Base-by-base conservation (phyloP, 257 asterid genomes). In the Leonotis leonurus region DNA sequence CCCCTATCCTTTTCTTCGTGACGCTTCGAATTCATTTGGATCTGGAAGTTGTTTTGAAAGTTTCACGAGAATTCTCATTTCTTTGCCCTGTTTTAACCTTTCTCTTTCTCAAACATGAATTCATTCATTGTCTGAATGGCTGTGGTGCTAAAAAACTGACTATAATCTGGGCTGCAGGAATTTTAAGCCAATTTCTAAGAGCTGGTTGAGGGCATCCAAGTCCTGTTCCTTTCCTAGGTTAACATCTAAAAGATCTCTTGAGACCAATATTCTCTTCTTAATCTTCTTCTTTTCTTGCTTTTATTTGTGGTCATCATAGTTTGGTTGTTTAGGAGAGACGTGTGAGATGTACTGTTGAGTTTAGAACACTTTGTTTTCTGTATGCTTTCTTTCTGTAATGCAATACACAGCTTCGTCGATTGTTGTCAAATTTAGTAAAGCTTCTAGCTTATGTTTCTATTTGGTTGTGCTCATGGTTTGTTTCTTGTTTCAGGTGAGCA, bases 121-220 rank as follows among this genome's bases (percentile, higher is more conserved):
- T 36, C n/a, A n/a, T n/a, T 51, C 67, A 36, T 45, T 48, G 59
- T 66, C 60, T 68, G 52, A 33, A 59, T 43, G 46, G 30, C 29
- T 37, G 56, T 67, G 79, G 51, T 74, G 73, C 77, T 45, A 65
- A 27, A 67, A 65, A 65, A 70, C 86, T 71, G 86, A 75, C 81
- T 9, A 64, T 73, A 57, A 70, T 80, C 73, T 78, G 85, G 83
- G 78, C 71, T 80, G 86, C 86, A 78, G 95, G 95, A 74, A 52
- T 72, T 39, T 56, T 77, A 73, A 58, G 50, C 60, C 78, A 73
- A 75, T 72, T 73, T 69, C 68, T 77, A 79, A 75, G 75, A 77
- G 86, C 91, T 73, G 87, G 79, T 81, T 82, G 87, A 78, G 85
- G 80, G 83, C 78, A 71, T 73, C 78, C 60, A 65, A 51, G 73